Evolutionary conservation across 2,329 filamentous ascomycete genomes (phyloP), one percentile per base, ranked within the genome.

Genomic region (Epichloe festucae): DNA sequence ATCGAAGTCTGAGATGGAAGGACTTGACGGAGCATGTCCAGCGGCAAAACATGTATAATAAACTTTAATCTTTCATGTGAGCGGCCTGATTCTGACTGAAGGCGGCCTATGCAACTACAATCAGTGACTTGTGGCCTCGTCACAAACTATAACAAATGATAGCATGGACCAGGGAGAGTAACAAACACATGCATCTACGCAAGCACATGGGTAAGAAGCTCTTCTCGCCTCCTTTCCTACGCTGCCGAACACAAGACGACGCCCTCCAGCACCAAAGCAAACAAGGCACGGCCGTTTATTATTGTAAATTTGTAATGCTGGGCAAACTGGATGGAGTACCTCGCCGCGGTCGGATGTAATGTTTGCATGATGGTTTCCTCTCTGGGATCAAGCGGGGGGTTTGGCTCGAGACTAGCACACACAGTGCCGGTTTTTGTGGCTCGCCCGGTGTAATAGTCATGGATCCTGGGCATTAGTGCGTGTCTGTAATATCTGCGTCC

Each of bases 291-390:
- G 17, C 19, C 15, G n/a, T 38, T 45, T 14, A 27, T 27, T 27
- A 6, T 4, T 23, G 23, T 17, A 17, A 17, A 17, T 17, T 17
- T 17, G 17, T 10, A 43, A 38, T 14, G 42, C 35, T 45, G 21
- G 39, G 49, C 38, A 34, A 31, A 17, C 34, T 44, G 45, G 40
- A 39, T 44, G 45, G 40, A 39, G 27, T 15, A 48, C 41, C 15
- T 47, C 42, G 46, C 47, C 39, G 46, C 34, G 10, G 46, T 46
- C 41, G 51, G 42, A 49, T 49, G 42, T 41, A 35, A n/a, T 52
- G 46, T 45, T 46, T 52, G 46, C 42, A 21, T n/a, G 36, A 40
- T 46, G 46, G 4, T 52, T 45, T 46, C 34, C 35, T 19, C 23
- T 39, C 46, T 46, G 46, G 46, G 46, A 49, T 17, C 44, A 15